phyloP scores from a whole-genome alignment of 805 yeast species.

The Candida methanosorbosa region DNA sequence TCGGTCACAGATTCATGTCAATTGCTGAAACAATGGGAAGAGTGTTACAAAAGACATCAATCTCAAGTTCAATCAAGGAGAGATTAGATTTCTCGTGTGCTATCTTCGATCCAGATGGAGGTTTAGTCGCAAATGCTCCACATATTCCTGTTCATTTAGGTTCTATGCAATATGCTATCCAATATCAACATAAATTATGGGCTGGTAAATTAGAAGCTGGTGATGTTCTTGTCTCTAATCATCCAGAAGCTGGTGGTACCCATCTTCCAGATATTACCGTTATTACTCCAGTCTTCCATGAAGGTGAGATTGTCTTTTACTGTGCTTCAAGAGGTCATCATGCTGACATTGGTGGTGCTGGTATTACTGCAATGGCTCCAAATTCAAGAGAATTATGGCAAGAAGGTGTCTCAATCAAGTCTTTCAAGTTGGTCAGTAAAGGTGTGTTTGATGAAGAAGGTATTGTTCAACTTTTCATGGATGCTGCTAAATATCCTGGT shows the following conservation, averaged over 20 bases:
- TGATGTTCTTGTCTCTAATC: constrained; percentile 32
- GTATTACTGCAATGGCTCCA: constrained; percentile 48
- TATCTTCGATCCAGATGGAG: constrained; percentile 30
- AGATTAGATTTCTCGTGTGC: constrained; percentile 37
- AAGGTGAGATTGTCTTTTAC: constrained; percentile 36
- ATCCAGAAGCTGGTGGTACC: constrained; percentile 34
- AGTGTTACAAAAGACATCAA: constrained; percentile 30
- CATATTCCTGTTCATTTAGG: constrained; percentile 36
- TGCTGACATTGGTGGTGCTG: constrained; percentile 50
- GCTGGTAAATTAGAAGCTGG: constrained; percentile 27
- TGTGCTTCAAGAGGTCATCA: constrained; percentile 54
- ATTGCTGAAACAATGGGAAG: constrained; percentile 37
- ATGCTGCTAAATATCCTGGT: constrained; percentile 41
- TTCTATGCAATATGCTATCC: constrained; percentile 33
- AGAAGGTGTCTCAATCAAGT: constrained; percentile 45
- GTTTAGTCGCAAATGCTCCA: constrained; percentile 34
- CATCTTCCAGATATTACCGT: constrained; percentile 43
- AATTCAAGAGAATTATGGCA: constrained; percentile 41
- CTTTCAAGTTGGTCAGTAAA: constrained; percentile 36
- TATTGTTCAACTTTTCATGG: constrained; percentile 32
- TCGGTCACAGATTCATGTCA: constrained; percentile 36
- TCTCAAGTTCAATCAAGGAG: constrained; percentile 33
- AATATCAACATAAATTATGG: constrained; percentile 29
- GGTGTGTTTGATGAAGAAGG: constrained; percentile 45
- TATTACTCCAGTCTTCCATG: constrained; percentile 41